Percentiles rank a stretch among this genome's conserved stretches.
Conservation (phyloP, 352 stramenopile species). For the Globisporangium okanoganense region DNA sequence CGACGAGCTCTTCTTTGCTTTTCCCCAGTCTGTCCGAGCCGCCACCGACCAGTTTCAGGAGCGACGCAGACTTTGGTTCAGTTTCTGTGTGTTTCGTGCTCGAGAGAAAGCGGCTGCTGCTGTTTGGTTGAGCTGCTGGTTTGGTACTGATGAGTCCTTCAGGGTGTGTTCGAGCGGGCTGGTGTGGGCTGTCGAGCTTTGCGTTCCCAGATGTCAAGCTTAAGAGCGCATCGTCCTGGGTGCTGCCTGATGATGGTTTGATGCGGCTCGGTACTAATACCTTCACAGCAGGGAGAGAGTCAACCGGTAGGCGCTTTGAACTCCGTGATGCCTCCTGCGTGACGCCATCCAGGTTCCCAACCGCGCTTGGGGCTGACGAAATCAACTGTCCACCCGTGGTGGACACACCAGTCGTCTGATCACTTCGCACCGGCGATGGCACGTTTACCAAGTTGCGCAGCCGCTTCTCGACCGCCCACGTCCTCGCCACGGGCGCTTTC, state of each 20-base stretch:
- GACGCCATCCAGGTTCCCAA: conserved; percentile 5
- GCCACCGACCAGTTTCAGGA: conserved; percentile 51
- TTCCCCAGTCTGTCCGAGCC: conserved; percentile 31
- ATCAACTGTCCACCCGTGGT: neutral
- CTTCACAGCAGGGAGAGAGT: neutral
- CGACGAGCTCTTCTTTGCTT: conserved; percentile 47
- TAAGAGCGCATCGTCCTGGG: conserved; percentile 9
- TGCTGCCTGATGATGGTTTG: neutral
- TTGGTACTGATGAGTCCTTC: too few relatives aligned
- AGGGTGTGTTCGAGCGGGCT: conserved; percentile 2
- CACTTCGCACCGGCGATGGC: conserved; percentile 30
- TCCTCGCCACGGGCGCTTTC: conserved; percentile 26
- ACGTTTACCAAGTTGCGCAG: conserved; percentile 43
- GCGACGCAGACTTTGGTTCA: conserved; percentile 32
- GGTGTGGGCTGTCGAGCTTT: conserved; percentile 9
- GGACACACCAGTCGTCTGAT: neutral
- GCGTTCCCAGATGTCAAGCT: neutral
- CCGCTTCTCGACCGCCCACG: conserved; percentile 55
- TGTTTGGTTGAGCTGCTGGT: neutral
- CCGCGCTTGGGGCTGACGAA: conserved; percentile 9
- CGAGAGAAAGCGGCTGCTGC: conserved; percentile 2
- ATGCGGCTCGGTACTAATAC: too few relatives aligned
- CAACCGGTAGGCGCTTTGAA: neutral
- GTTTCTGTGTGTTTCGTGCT: conserved; percentile 5
- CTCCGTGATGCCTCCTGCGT: neutral